Evolutionary conservation across 257 asterid species (phyloP).

Genomic region (Apocynum venetum): DNA sequence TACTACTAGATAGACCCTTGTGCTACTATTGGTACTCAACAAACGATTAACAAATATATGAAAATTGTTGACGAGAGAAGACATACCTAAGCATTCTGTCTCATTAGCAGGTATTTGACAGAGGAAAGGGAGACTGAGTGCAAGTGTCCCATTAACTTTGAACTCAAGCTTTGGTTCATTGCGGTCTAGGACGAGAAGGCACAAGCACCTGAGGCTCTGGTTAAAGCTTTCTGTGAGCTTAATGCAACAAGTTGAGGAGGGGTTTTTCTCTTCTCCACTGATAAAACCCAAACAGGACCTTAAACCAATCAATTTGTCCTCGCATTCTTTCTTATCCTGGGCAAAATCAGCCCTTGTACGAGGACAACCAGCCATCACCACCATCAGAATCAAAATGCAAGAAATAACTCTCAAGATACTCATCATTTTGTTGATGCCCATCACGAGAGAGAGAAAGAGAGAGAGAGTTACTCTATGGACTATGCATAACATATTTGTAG

Average conservation of each 20-base stretch:
- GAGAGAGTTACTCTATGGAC: not conserved
- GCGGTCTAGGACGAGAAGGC: slow-evolving; percentile 39
- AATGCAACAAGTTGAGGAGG: slow-evolving; percentile 36
- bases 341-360: slow-evolving; percentile 28
- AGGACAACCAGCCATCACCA: slow-evolving; percentile 17
- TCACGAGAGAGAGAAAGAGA: not conserved
- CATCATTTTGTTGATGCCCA: not conserved
- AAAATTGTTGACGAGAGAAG: not conserved
- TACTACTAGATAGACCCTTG: too few species aligned
- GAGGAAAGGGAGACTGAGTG: slow-evolving; percentile 29
- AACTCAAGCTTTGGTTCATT: slow-evolving; percentile 39
- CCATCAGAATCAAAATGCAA: not conserved
- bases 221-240: slow-evolving; percentile 23
- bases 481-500: not conserved
- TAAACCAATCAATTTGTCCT: slow-evolving; percentile 25
- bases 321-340: slow-evolving; percentile 35
- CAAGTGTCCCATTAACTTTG: slow-evolving; percentile 46
- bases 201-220: slow-evolving; percentile 33
- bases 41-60: not conserved
- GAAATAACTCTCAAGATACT: not conserved
- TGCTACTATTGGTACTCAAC: not conserved
- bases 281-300: slow-evolving; percentile 38
- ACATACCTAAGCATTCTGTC: slow-evolving; percentile 28
- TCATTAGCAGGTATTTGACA: slow-evolving; percentile 27
- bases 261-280: slow-evolving; percentile 29